phyloP scores from a whole-genome alignment of 805 yeast genomes.

The Candida nanaspora region DNA sequence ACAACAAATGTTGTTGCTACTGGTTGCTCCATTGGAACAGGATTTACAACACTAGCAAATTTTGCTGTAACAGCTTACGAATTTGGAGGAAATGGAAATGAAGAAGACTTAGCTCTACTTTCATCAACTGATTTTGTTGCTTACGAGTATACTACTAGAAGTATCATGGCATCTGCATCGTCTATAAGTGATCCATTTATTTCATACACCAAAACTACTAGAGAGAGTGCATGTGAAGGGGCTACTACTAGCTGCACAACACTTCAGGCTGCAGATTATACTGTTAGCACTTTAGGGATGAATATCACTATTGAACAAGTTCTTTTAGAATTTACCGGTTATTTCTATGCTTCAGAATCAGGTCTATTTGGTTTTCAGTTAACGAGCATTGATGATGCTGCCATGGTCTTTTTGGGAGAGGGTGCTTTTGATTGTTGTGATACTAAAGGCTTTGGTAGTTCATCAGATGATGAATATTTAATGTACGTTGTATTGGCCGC shows the following conservation, averaged over 20 bases:
- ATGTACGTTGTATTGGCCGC: neutral
- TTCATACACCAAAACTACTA: neutral
- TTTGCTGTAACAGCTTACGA: neutral
- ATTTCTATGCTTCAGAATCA: constrained; percentile 18
- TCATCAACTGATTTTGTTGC: neutral
- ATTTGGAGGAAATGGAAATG: neutral
- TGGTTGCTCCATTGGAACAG: neutral
- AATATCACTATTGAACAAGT: neutral
- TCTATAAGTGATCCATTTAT: neutral
- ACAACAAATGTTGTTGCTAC: neutral
- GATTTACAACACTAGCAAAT: neutral
- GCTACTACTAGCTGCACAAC: neutral
- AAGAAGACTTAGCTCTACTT: neutral
- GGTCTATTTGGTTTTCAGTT: constrained; percentile 16
- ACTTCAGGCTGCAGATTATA: neutral
- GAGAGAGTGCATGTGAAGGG: neutral
- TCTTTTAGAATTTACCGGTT: constrained; percentile 18
- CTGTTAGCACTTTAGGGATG: neutral
- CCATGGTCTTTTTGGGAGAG: constrained; percentile 20
- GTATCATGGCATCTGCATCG: neutral
- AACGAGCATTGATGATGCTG: constrained; percentile 18
- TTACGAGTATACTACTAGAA: neutral
- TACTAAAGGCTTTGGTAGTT: neutral
- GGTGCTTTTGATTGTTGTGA: constrained; percentile 25
- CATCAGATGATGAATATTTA: neutral